Conservation (phyloP, 352 stramenopile genomes). For the Pythium aphanidermatum region DNA sequence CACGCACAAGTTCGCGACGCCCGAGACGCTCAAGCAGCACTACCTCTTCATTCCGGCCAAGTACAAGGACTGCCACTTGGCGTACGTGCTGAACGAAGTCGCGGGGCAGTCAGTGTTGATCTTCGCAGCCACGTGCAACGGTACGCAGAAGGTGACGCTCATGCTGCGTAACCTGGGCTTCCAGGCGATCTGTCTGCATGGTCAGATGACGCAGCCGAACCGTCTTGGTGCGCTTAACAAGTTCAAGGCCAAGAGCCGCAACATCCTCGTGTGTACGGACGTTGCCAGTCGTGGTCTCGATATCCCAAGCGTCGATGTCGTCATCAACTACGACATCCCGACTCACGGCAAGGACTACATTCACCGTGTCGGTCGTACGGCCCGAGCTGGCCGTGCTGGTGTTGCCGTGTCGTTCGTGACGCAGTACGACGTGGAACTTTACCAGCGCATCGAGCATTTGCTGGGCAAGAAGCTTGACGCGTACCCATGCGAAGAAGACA, state of each 20-base stretch:
- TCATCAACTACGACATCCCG: conserved; percentile 99
- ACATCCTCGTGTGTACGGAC: conserved; percentile 88
- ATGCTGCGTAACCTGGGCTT: conserved; percentile 98
- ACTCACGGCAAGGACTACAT: conserved; percentile 99
- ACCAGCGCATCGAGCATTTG: conserved; percentile 94
- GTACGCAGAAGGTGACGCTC: conserved; percentile 93
- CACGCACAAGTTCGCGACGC: conserved; percentile 97
- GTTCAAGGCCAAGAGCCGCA: conserved; percentile 93
- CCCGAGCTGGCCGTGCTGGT: conserved; percentile 92
- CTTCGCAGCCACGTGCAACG: conserved; percentile 98
- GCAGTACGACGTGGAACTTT: conserved; percentile 98
- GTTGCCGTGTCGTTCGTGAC: conserved; percentile 97
- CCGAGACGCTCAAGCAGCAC: conserved; percentile 96
- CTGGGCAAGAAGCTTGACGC: conserved; percentile 77
- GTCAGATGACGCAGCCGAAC: conserved; percentile 98
- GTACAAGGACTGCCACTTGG: conserved; percentile 99
- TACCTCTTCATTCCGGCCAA: conserved; percentile 99
- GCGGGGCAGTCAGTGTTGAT: conserved; percentile 96
- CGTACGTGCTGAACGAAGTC: conserved; percentile 98
- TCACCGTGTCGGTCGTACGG: conserved; percentile 97
- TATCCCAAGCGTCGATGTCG: conserved; percentile 96
- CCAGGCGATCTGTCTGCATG: conserved; percentile 96
- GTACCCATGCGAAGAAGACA: conserved; percentile 91
- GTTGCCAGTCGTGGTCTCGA: conserved; percentile 92
- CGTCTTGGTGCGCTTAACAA: conserved; percentile 96